phyloP scores from a whole-genome alignment of 2,329 filamentous ascomycete species.

The Calonectria ilicicola region DNA sequence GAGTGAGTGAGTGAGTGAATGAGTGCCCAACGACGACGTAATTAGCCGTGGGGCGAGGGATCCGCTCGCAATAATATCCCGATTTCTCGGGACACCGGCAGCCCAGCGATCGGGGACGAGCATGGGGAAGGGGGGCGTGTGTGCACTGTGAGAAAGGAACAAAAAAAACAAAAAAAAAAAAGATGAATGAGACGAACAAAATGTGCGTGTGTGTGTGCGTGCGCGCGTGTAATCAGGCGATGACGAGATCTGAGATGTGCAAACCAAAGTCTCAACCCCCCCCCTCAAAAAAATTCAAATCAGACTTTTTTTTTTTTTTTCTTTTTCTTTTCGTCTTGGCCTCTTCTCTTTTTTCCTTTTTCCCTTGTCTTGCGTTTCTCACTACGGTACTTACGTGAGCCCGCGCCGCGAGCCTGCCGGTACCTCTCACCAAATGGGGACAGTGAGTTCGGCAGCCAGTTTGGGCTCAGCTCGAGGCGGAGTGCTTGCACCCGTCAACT shows the following conservation, averaged over 20 bases:
- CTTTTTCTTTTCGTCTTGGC: neutral
- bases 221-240: too few relatives aligned
- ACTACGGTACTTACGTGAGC: neutral
- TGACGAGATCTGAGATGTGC: neutral
- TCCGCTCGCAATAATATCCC: neutral
- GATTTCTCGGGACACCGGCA: neutral
- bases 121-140: neutral
- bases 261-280: neutral
- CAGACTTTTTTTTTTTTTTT: too few relatives aligned
- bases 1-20: neutral
- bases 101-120: neutral
- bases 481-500: slow-evolving; percentile 1
- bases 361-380: too few relatives aligned
- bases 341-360: neutral
- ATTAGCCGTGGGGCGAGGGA: neutral
- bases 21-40: neutral
- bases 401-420: neutral
- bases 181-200: too few relatives aligned
- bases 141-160: neutral
- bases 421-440: neutral
- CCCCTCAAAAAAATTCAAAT: neutral
- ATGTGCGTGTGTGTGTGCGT: too few relatives aligned
- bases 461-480: neutral
- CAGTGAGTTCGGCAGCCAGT: too few relatives aligned
- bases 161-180: neutral